Evolutionary conservation across 1,284 basidiomycete genomes (phyloP).

Genomic region (Porphyrellus sp.): DNA sequence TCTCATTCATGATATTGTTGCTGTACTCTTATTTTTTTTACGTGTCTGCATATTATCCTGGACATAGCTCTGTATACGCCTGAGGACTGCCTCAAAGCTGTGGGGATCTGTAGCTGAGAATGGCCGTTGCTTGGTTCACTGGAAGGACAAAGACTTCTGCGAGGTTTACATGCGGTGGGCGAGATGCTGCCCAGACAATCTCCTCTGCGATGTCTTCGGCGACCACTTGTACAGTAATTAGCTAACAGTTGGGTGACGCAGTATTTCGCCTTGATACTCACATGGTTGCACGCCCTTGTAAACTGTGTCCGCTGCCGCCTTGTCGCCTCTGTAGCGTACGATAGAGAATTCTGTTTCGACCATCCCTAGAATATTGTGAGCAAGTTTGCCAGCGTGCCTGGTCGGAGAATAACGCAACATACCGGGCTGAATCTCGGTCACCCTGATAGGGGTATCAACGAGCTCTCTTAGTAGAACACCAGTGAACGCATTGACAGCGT

Average conservation of each 20-base stretch:
- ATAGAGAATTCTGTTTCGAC: conserved; percentile 93
- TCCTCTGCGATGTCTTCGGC: conserved; percentile 92
- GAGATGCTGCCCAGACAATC: conserved; percentile 92
- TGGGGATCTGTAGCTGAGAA: conserved; percentile 33
- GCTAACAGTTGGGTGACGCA: conserved; percentile 8
- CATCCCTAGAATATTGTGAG: conserved; percentile 54
- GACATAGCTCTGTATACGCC: not conserved
- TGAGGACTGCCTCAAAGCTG: conserved; percentile 4
- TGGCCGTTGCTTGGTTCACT: conserved; percentile 77
- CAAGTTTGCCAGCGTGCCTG: conserved; percentile 1
- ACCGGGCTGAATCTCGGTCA: conserved; percentile 91
- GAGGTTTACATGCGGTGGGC: conserved; percentile 84
- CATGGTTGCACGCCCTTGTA: conserved; percentile 83
- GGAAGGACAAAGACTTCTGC: conserved; percentile 79
- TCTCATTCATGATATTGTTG: conserved; percentile 27
- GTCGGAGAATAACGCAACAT: conserved; percentile 14
- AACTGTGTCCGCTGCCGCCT: conserved; percentile 78
- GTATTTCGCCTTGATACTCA: conserved; percentile 38
- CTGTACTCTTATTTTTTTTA: conserved; percentile 35
- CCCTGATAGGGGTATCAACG: conserved; percentile 88
- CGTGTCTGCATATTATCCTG: conserved; percentile 8
- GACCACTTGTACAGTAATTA: conserved; percentile 48
- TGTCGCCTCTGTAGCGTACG: conserved; percentile 84
- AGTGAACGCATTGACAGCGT: conserved; percentile 88
- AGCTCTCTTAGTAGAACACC: conserved; percentile 81